These are phyloP conservation scores for Senna siamea DNA, from an alignment of 306 rosid species.

Conservation along the genomic window DNA sequence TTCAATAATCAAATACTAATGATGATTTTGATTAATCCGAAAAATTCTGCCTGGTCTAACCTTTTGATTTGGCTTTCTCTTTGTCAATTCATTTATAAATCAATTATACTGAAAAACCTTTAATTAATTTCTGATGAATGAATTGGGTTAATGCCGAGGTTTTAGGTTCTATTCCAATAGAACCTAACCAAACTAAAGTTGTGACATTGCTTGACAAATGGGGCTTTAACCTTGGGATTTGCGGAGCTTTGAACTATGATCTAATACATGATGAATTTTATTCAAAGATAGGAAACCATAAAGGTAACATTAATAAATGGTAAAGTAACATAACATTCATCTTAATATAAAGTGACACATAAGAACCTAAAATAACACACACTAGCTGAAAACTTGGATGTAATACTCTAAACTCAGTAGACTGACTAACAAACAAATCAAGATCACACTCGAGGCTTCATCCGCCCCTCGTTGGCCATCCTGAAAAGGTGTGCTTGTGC, in stretches of 20 bases:
- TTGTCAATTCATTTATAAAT: neutral
- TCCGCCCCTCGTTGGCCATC: slow-evolving; percentile 79
- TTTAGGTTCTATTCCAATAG: neutral
- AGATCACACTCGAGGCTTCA: slow-evolving; percentile 63
- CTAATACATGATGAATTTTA: slow-evolving; percentile 31
- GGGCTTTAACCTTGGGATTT: slow-evolving; percentile 6
- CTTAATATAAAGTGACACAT: slow-evolving; percentile 33
- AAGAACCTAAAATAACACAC: slow-evolving; percentile 44
- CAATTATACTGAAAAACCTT: slow-evolving; percentile 4
- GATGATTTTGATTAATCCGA: neutral
- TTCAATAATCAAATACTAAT: neutral
- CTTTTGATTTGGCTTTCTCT: neutral
- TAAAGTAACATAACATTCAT: slow-evolving; percentile 41
- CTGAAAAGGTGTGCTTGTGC: slow-evolving; percentile 77
- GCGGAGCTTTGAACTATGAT: slow-evolving; percentile 12
- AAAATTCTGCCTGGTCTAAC: neutral
- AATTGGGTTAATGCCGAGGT: neutral
- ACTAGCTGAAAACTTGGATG: slow-evolving; percentile 35
- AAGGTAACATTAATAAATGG: slow-evolving; percentile 33
- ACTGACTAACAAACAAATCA: slow-evolving; percentile 28
- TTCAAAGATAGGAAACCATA: slow-evolving; percentile 39
- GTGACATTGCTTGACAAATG: neutral
- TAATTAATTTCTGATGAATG: slow-evolving; percentile 28
- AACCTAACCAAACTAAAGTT: neutral
- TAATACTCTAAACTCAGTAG: slow-evolving; percentile 27